Evolutionary conservation across 1,139 yeast species (phyloP), one percentile per base, ranked within the genome.

Genomic region (Zygosaccharomyces pseudobailii): DNA sequence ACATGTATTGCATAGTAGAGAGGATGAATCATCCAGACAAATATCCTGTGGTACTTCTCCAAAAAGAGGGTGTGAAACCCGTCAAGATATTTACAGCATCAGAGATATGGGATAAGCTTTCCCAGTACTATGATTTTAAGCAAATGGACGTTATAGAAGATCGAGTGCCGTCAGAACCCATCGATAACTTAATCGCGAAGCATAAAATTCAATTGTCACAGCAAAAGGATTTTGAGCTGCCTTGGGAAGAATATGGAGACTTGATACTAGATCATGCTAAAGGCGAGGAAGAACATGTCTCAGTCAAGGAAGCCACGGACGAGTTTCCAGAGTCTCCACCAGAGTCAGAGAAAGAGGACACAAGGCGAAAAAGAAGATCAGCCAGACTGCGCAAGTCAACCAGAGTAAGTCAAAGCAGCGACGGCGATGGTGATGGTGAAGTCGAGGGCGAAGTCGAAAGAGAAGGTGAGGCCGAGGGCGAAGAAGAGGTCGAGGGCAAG

Each of bases 81-180:
- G 51, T 40, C 33, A 60, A 61, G 40, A 68, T 59, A 24, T 74
- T 77, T 43, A 68, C 76, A 0, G 72, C 76, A 0, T 58, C 62
- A 1, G 85, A 83, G 39, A 71, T 86, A 6, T 80, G 87, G 84
- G 71, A 68, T 17, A 82, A 80, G 57, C 70, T 86, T 17, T 67
- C 59, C 2, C 68, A 70, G 21, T 66, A 79, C 40, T 86, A 83
- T 58, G 74, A 84, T 56, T 66, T 85, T 40, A 71, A 73, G 6
- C 76, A 75, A 38, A 69, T 83, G 17, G 87, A 83, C 52, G 73
- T 68, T 35, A 54, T 79, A 21, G 87, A 79, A 49, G 73, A 71
- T 35, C 42, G 25, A 36, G 43, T n/a, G 43, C 46, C 36, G 47
- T 42, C 42, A 36, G 45, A 43, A 6, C 50, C 44, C 19, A 45